These are phyloP conservation scores for Agaricus sinodeliciosus DNA, from an alignment of 768 basidiomycete genomes.

Conservation along the genomic window DNA sequence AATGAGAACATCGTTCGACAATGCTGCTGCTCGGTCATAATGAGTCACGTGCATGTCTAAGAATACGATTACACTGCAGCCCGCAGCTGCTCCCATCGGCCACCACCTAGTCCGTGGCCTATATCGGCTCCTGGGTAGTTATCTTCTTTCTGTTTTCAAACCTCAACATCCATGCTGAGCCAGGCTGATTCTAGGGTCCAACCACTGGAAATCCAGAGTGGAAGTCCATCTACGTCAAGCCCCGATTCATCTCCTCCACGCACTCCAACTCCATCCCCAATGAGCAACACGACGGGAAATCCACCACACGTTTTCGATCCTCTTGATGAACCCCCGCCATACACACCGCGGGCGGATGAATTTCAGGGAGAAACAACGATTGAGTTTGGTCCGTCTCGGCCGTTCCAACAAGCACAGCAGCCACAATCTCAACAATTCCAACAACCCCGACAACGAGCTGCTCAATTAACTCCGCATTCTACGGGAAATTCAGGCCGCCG, in stretches of 20 bases:
- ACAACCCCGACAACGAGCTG: constrained; percentile 4
- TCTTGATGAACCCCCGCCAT: constrained; percentile 68
- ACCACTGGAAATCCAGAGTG: not conserved
- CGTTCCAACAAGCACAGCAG: constrained; percentile 42
- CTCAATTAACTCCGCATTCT: not conserved
- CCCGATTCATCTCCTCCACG: not conserved
- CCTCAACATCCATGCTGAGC: not conserved
- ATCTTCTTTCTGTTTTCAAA: not conserved
- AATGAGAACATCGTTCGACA: too few species aligned
- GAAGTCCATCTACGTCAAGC: not conserved
- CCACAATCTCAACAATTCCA: constrained; percentile 8
- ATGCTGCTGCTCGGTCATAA: too few species aligned
- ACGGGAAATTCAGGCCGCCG: not conserved
- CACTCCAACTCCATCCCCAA: not conserved
- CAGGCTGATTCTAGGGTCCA: not conserved
- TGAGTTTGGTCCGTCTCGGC: constrained; percentile 54
- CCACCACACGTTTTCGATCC: not conserved
- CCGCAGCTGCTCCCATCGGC: not conserved
- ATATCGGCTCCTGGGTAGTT: not conserved
- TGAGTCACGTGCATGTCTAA: not conserved
- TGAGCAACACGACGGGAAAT: not conserved
- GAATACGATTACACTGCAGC: not conserved
- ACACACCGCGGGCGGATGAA: constrained; percentile 50
- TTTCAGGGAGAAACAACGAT: constrained; percentile 55
- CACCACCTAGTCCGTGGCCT: not conserved